Conservation (phyloP, 352 stramenopile genomes). For the Phytophthora europaea region DNA sequence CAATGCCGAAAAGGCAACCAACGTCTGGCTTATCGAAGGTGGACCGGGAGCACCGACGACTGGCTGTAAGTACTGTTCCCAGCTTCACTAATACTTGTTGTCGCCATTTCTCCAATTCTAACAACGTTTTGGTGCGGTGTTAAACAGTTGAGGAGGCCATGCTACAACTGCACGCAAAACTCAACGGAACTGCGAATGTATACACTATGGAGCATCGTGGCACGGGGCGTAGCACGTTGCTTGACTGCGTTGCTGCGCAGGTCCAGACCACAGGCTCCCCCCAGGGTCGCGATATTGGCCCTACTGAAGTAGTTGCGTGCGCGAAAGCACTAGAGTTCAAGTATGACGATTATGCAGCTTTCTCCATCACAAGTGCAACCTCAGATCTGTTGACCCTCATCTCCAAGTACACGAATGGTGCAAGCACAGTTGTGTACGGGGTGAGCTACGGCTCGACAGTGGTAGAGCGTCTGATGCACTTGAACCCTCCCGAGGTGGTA, state of each 20-base stretch:
- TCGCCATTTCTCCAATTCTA: neutral
- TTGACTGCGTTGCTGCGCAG: conserved; percentile 29
- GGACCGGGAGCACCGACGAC: no score
- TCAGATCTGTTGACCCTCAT: neutral
- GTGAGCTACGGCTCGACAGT: neutral
- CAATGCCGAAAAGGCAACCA: conserved; percentile 11
- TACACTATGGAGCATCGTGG: no score
- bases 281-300: neutral
- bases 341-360: neutral
- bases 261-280: conserved; percentile 19
- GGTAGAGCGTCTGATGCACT: neutral
- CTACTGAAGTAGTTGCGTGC: conserved; percentile 31
- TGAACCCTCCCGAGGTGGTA: neutral
- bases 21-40: neutral
- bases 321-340: conserved; percentile 7
- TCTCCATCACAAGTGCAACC: neutral
- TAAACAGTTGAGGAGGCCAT: neutral
- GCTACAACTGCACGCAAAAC: neutral
- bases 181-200: neutral
- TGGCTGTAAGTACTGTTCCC: neutral
- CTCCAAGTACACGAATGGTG: neutral
- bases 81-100: neutral
- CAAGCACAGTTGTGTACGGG: neutral
- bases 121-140: neutral
- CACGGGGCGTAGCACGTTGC: no score